Evolutionary conservation across 1,139 yeast genomes (phyloP).

Genomic region (Taphrina wiesneri): DNA sequence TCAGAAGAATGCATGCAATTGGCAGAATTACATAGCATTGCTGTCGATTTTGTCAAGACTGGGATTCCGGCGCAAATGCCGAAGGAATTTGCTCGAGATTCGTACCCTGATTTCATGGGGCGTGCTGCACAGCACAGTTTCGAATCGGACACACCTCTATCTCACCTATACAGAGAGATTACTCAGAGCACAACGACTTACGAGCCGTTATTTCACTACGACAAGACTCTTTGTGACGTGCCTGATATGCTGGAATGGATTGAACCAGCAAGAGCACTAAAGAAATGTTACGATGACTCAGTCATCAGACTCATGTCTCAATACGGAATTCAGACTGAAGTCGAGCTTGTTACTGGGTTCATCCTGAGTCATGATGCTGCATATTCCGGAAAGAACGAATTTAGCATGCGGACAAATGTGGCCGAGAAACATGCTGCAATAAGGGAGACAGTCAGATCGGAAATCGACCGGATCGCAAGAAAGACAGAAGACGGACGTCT

Average conservation of each 20-base stretch:
- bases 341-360: constrained; percentile 36
- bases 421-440: constrained; percentile 3
- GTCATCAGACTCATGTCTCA: constrained; percentile 32
- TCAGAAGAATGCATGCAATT: constrained; percentile 26
- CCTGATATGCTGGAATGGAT: constrained; percentile 16
- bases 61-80: constrained; percentile 34
- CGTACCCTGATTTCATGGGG: constrained; percentile 37
- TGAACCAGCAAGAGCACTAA: constrained; percentile 12
- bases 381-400: constrained; percentile 23
- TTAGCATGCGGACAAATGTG: constrained; percentile 19
- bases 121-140: not conserved
- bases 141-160: constrained; percentile 6
- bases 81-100: not conserved
- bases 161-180: not conserved
- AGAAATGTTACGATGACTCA: constrained; percentile 26
- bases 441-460: not conserved
- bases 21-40: constrained; percentile 35
- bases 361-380: constrained; percentile 16
- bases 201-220: constrained; percentile 11
- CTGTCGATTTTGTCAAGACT: constrained; percentile 36
- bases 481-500: not conserved
- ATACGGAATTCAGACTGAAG: constrained; percentile 31
- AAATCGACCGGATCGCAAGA: not conserved
- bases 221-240: constrained; percentile 19
- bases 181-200: not conserved